Percentiles rank a stretch among this genome's conserved stretches.
Conservation (phyloP, 768 basidiomycete species). For the Trametes coccinea region DNA sequence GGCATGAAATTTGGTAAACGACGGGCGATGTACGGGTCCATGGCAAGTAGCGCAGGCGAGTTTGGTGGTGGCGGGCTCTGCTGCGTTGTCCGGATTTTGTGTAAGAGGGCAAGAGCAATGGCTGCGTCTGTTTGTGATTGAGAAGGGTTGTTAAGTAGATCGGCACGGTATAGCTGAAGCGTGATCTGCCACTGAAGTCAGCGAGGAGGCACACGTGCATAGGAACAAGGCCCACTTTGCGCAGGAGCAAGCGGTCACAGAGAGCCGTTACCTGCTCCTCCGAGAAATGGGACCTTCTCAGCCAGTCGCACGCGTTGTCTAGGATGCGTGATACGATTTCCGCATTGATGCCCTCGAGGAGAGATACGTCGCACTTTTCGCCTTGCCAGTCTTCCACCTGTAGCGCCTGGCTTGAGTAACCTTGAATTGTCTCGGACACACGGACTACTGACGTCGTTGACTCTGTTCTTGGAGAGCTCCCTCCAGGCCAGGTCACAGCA, state of each 20-base stretch:
- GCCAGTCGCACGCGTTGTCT: conserved; percentile 64
- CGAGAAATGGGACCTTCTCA: conserved; percentile 33
- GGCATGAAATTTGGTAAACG: conserved; percentile 68
- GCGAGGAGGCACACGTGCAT: no score
- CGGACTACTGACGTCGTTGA: conserved; percentile 66
- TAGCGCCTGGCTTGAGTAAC: not conserved
- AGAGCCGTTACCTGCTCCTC: conserved; percentile 42
- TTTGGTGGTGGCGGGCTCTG: conserved; percentile 38
- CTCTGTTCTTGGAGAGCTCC: conserved; percentile 72
- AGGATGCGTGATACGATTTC: conserved; percentile 53
- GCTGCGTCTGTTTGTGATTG: conserved; percentile 41
- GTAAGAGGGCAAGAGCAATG: conserved; percentile 43
- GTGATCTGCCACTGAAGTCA: conserved; percentile 38
- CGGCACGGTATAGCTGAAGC: conserved; percentile 49
- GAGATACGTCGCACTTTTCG: conserved; percentile 81
- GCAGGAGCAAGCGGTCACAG: conserved; percentile 51
- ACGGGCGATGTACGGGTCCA: conserved; percentile 70
- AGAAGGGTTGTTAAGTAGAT: conserved; percentile 39
- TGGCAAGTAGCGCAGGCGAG: conserved; percentile 54
- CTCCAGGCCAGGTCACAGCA: conserved; percentile 81
- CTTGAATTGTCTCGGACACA: not conserved
- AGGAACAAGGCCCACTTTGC: conserved; percentile 46
- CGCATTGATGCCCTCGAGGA: conserved; percentile 65
- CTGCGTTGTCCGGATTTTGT: conserved; percentile 40
- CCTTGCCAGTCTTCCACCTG: conserved; percentile 89